Percentiles rank a stretch among this genome's conserved stretches.
These are phyloP conservation scores for Corinectria fuckeliana DNA, from an alignment of 2,329 filamentous ascomycete species.

Conservation along the genomic window DNA sequence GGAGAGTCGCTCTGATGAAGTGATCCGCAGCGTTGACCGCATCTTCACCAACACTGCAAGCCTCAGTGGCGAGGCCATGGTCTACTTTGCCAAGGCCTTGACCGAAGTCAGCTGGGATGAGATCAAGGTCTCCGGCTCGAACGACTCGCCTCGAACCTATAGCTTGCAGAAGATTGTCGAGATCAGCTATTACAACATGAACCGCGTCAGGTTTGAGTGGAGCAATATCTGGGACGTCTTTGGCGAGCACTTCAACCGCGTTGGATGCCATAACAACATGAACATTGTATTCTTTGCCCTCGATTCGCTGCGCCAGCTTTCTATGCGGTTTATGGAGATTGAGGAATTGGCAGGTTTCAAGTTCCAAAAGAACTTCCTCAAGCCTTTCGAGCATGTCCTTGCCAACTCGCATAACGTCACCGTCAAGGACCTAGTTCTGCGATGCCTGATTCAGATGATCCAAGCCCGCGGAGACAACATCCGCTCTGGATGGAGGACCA, in stretches of 20 bases:
- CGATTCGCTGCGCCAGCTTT: slow-evolving; percentile 92
- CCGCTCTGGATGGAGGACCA: slow-evolving; percentile 96
- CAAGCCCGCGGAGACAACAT: slow-evolving; percentile 97
- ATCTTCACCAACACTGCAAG: slow-evolving; percentile 98
- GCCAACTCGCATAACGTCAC: slow-evolving; percentile 88
- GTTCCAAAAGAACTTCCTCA: slow-evolving; percentile 99
- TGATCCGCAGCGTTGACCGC: slow-evolving; percentile 89
- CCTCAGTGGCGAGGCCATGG: slow-evolving; percentile 90
- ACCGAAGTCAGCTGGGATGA: slow-evolving; percentile 99
- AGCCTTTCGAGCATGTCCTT: slow-evolving; percentile 97
- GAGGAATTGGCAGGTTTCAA: slow-evolving; percentile 98
- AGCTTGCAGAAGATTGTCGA: slow-evolving; percentile 98
- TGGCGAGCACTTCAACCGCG: slow-evolving; percentile 98
- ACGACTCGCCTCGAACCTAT: slow-evolving; percentile 94
- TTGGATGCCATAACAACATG: slow-evolving; percentile 95
- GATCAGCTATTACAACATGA: slow-evolving; percentile 99
- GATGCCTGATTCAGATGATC: slow-evolving; percentile 98
- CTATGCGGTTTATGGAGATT: slow-evolving; percentile 99
- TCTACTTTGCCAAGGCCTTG: slow-evolving; percentile 90
- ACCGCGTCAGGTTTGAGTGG: slow-evolving; percentile 97
- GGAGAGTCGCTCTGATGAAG: slow-evolving; percentile 90
- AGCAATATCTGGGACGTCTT: slow-evolving; percentile 96
- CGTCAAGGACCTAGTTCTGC: slow-evolving; percentile 96
- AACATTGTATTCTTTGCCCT: slow-evolving; percentile 97
- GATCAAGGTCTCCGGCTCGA: slow-evolving; percentile 95